phyloP scores from a whole-genome alignment of 2,329 filamentous ascomycete species.

The Aspergillus neoniger region DNA sequence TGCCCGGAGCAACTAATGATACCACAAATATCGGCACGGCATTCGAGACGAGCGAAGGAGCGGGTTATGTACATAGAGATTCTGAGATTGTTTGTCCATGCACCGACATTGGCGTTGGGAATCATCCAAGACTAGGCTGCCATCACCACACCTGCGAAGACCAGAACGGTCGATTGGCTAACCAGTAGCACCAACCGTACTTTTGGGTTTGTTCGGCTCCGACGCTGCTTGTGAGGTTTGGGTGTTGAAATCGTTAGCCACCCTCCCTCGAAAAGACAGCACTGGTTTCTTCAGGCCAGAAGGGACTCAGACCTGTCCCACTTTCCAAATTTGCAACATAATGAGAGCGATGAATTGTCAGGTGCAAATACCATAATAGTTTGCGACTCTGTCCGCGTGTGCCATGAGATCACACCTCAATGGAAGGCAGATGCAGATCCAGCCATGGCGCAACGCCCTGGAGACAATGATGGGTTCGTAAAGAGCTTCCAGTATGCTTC shows the following conservation, averaged over 20 bases:
- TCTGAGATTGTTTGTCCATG: conserved; percentile 38
- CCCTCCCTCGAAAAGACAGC: background rate
- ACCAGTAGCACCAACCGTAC: conserved; percentile 3
- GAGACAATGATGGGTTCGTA: too few species aligned
- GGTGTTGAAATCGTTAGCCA: background rate
- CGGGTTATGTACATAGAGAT: conserved; percentile 44
- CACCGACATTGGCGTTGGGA: conserved; percentile 40
- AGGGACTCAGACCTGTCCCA: background rate
- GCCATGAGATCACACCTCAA: too few species aligned
- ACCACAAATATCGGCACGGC: conserved; percentile 25
- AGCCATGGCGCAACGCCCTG: background rate
- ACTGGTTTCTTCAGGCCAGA: background rate
- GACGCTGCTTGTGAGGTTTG: background rate
- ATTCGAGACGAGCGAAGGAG: conserved; percentile 31
- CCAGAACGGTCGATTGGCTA: background rate
- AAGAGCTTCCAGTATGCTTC: background rate
- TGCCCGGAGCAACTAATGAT: conserved; percentile 74
- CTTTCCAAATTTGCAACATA: background rate
- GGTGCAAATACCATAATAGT: background rate
- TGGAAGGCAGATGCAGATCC: background rate
- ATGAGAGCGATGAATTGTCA: background rate
- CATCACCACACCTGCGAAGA: conserved; percentile 11
- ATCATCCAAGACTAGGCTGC: conserved; percentile 21
- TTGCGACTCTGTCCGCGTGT: background rate
- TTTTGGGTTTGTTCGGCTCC: background rate